Conservation (phyloP, 805 yeast species). For the Metschnikowia rubicola region DNA sequence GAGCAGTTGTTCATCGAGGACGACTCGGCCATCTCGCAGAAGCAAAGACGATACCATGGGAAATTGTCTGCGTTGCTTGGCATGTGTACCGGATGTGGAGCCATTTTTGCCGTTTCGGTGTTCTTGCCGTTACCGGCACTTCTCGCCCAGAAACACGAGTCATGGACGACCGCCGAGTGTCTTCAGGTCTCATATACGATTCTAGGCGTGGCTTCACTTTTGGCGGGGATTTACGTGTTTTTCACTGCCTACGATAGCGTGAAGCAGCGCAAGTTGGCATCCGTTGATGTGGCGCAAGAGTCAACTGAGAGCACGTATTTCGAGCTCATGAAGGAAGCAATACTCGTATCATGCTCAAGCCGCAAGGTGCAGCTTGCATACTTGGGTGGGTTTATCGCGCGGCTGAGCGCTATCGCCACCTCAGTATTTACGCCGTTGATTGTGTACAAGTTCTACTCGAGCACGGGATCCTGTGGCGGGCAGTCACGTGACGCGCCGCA, state of each 20-base stretch:
- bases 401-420: conserved; percentile 57
- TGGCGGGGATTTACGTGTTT: conserved; percentile 37
- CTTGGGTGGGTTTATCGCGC: conserved; percentile 58
- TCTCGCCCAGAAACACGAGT: conserved; percentile 39
- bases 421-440: conserved; percentile 60
- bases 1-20: not conserved
- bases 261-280: conserved; percentile 29
- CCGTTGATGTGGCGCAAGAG: conserved; percentile 15
- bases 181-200: conserved; percentile 47
- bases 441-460: conserved; percentile 53
- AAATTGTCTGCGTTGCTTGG: conserved; percentile 61
- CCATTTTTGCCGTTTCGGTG: conserved; percentile 55
- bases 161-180: conserved; percentile 31
- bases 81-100: conserved; percentile 61
- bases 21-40: not conserved
- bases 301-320: conserved; percentile 27
- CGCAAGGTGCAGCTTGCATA: conserved; percentile 53
- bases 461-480: conserved; percentile 47
- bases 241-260: conserved; percentile 43
- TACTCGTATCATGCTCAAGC: conserved; percentile 43
- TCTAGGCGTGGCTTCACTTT: conserved; percentile 43
- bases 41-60: conserved; percentile 33
- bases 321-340: conserved; percentile 45
- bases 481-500: conserved; percentile 16
- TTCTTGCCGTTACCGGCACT: conserved; percentile 56